Evolutionary conservation across 495 filamentous ascomycete genomes (phyloP).

Genomic region (Hyaloscypha hepaticicola): DNA sequence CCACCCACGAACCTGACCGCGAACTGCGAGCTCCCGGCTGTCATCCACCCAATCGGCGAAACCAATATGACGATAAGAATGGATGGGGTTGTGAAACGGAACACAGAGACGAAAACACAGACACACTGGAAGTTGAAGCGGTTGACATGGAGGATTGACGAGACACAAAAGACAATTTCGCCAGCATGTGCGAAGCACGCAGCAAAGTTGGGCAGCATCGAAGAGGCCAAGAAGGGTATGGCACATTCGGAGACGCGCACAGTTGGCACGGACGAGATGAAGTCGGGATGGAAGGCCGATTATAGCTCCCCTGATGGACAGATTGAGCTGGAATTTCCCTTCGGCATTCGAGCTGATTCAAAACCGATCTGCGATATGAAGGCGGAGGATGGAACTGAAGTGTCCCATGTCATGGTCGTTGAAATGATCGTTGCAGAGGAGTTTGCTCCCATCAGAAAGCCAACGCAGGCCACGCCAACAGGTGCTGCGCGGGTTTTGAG

Average conservation of each 20-base stretch:
- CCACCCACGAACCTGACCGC: constrained; percentile 92
- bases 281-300: constrained; percentile 95
- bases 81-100: constrained; percentile 57
- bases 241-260: constrained; percentile 73
- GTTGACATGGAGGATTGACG: constrained; percentile 90
- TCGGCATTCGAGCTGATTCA: constrained; percentile 46
- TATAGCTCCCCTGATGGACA: constrained; percentile 67
- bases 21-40: constrained; percentile 71
- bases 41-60: constrained; percentile 84
- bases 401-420: constrained; percentile 81
- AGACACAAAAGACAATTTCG: constrained; percentile 74
- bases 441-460: constrained; percentile 70
- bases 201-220: constrained; percentile 64
- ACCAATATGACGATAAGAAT: constrained; percentile 77
- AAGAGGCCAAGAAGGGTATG: constrained; percentile 63
- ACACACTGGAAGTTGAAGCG: constrained; percentile 86
- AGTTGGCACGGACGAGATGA: constrained; percentile 73
- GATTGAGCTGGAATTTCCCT: constrained; percentile 82
- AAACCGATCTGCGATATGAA: constrained; percentile 79
- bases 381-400: constrained; percentile 70
- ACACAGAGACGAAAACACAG: constrained; percentile 46
- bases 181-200: constrained; percentile 78
- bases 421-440: constrained; percentile 96
- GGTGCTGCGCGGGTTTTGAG: constrained; percentile 87
- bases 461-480: constrained; percentile 74